Evolutionary conservation across 2,329 filamentous ascomycete species (phyloP).

Genomic region (Bretziella fagacearum): DNA sequence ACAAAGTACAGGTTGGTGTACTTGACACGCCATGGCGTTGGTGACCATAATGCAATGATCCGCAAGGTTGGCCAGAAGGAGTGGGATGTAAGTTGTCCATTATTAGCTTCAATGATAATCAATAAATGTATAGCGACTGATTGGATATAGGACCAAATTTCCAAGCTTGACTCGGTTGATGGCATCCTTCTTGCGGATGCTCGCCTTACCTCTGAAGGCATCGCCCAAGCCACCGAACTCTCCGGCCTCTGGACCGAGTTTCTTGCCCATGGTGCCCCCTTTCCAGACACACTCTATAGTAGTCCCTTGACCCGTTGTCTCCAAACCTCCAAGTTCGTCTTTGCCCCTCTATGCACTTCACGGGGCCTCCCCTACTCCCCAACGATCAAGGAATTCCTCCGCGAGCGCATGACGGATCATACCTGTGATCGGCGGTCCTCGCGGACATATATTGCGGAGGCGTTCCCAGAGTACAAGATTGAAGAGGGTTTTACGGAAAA

Average conservation of each 20-base stretch:
- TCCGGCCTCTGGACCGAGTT: conserved; percentile 34
- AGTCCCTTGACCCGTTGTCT: conserved; percentile 42
- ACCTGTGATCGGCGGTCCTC: conserved; percentile 42
- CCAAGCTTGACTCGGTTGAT: conserved; percentile 25
- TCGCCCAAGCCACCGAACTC: conserved; percentile 35
- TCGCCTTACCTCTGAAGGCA: conserved; percentile 34
- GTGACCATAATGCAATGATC: conserved; percentile 32
- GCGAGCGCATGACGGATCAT: conserved; percentile 43
- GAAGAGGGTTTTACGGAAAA: conserved; percentile 38
- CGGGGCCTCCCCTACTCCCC: conserved; percentile 30
- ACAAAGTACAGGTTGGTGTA: conserved; percentile 37
- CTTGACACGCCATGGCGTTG: conserved; percentile 41
- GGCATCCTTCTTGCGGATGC: conserved; percentile 27
- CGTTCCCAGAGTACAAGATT: conserved; percentile 34
- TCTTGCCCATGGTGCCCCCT: conserved; percentile 29
- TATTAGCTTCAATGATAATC: too few species aligned
- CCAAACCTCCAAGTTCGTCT: conserved; percentile 37
- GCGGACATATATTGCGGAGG: conserved; percentile 29
- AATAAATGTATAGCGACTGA: not conserved
- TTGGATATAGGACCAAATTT: conserved; percentile 24
- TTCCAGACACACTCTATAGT: conserved; percentile 38
- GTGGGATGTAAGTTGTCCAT: conserved; percentile 31
- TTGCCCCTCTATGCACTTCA: conserved; percentile 24
- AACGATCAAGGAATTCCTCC: conserved; percentile 38
- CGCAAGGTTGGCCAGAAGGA: conserved; percentile 37